Evolutionary conservation across 108 stramenopile species (phyloP).

Genomic region (Skeletonema potamos): DNA sequence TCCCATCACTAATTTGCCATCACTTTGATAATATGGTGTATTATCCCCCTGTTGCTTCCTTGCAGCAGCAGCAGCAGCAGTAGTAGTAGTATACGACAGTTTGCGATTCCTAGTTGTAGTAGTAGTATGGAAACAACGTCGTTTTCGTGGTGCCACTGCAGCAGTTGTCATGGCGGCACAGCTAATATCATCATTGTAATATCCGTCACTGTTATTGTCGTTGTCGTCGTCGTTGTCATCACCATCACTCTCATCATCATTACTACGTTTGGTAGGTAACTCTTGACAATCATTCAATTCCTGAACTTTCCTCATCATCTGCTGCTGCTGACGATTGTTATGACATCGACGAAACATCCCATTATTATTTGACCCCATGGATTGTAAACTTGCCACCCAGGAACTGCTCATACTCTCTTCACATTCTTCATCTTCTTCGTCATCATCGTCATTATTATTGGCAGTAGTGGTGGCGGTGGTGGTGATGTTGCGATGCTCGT

Average conservation of each 20-base stretch:
- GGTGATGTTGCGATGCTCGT: too few species aligned
- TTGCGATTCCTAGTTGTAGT: too few species aligned
- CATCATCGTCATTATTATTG: not conserved
- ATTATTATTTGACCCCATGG: constrained; percentile 9
- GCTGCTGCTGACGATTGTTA: not conserved
- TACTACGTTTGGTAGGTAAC: too few species aligned
- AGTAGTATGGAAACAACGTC: not conserved
- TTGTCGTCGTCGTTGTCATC: not conserved
- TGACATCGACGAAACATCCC: not conserved
- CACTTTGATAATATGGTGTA: not conserved
- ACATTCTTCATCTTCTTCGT: not conserved
- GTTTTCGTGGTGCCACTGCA: constrained; percentile 20
- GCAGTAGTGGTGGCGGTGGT: not conserved
- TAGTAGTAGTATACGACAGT: too few species aligned
- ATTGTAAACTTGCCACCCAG: constrained; percentile 30
- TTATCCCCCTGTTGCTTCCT: too few species aligned
- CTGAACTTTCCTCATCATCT: not conserved
- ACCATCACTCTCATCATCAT: not conserved
- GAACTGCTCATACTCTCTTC: constrained; percentile 6
- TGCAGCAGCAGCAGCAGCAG: too few species aligned
- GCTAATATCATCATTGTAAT: constrained; percentile 16
- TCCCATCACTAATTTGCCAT: too few species aligned
- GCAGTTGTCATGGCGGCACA: constrained; percentile 36
- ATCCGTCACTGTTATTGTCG: not conserved
- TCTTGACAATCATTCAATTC: too few species aligned